Evolutionary conservation across 176 grass and related monocot species (phyloP).

Genomic region (Oryza nivara): DNA sequence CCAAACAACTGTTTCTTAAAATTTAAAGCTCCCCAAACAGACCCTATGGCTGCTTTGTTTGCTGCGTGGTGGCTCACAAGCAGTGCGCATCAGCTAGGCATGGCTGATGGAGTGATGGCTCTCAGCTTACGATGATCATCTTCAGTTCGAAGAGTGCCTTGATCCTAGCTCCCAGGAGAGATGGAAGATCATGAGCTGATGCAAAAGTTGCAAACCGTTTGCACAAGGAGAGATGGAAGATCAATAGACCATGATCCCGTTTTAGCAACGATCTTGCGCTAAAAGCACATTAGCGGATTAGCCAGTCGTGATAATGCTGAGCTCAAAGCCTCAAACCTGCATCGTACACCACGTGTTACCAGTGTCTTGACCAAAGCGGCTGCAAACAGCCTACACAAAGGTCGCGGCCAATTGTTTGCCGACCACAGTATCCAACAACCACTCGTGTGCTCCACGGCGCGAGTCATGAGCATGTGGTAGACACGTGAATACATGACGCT

Average conservation of each 20-base stretch:
- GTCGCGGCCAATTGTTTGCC: background rate
- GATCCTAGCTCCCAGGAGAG: no score
- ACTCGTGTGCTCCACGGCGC: background rate
- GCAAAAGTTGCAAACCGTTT: no score
- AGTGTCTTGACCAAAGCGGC: background rate
- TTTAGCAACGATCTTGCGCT: background rate
- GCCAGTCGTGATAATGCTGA: background rate
- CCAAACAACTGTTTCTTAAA: no score
- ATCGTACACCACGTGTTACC: background rate
- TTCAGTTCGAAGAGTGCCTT: background rate
- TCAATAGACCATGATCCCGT: no score
- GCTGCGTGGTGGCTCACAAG: no score
- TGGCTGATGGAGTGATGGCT: background rate
- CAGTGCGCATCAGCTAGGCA: background rate
- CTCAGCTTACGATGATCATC: background rate
- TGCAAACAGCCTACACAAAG: background rate
- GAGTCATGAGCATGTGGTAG: background rate
- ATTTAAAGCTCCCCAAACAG: no score
- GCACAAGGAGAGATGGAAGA: no score
- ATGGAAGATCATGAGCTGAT: no score
- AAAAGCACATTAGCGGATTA: background rate
- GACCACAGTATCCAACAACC: background rate
- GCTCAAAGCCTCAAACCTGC: background rate
- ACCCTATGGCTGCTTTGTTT: no score
- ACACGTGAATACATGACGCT: background rate